Base-by-base conservation (phyloP, 2,329 filamentous ascomycete species). In the Talaromyces pinophilus region DNA sequence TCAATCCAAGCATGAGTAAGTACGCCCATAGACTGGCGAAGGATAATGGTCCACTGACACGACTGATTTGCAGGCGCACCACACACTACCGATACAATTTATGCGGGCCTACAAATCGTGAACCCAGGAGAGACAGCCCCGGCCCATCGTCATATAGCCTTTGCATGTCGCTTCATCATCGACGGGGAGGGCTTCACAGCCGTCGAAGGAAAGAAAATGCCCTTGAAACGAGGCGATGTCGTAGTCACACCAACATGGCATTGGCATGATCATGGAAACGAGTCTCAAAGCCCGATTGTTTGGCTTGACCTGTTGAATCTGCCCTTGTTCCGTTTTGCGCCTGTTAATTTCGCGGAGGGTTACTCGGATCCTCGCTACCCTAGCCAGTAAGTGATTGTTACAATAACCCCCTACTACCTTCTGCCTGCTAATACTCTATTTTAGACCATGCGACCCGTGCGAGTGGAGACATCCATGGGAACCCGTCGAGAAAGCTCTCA, bases 61-160 rank as follows among this genome's bases (percentile, higher is more conserved):
- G 7, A 46, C n/a, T 1, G n/a, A 10, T 46, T 46, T 7, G n/a
- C 44, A 46, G 44, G 44, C n/a, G 44, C 44, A 11, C 44, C 44
- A 46, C n/a, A 46, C 44, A 22, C n/a, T 11, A 46, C 17, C 2
- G 44, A 46, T 46, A 46, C 44, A 46, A 46, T 46, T 3, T 46
- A 46, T 46, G 44, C 17, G 13, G 44, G 44, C 8, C 44, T 86
- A 0, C 84, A 86, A 69, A 76, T 86, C 0, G 82, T 86, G 2
- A 82, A 83, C 67, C 83, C 84, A 0, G 81, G 82, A 19, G 84
- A 86, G 67, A 83, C 78, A 0, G 84, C 84, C 0, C 82, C 82
- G 0, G 84, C 84, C 0, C 84, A 86, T 68, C 75, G 84, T 0
- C 84, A 86, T 69, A 80, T 81, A 7, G 84, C 84, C 0, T 85